Conservation (phyloP, 371 early-diverging fungal species). For the Encephalitozoon romaleae region DNA sequence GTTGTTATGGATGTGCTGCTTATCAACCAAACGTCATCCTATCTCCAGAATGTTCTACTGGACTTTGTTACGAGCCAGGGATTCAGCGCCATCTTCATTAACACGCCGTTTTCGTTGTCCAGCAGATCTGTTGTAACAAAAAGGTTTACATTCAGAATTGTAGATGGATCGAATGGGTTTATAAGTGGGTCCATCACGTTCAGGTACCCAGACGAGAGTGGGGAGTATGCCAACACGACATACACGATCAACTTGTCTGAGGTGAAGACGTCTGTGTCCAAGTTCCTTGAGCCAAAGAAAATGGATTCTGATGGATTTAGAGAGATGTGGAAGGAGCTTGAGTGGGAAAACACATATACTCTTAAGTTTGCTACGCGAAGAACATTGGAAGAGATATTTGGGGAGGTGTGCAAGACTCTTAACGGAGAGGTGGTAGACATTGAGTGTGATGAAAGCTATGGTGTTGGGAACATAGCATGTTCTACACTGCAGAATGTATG, state of each 20-base stretch:
- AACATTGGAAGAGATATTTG: constrained; percentile 8
- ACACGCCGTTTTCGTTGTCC: constrained; percentile 17
- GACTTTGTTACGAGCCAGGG: constrained; percentile 92
- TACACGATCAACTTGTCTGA: constrained; percentile 50
- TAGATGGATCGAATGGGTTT: constrained; percentile 52
- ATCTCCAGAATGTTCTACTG: constrained; percentile 82
- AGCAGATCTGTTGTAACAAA: constrained; percentile 14
- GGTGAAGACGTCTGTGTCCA: constrained; percentile 47
- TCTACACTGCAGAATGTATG: constrained; percentile 47
- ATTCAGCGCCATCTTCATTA: constrained; percentile 64
- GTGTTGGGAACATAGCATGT: constrained; percentile 53
- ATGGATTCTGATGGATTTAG: constrained; percentile 46
- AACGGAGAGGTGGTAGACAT: constrained; percentile 44
- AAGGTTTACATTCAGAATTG: constrained; percentile 30
- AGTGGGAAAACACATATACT: constrained; percentile 61
- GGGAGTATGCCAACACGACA: constrained; percentile 15
- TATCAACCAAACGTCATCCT: constrained; percentile 88
- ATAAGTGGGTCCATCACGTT: constrained; percentile 53
- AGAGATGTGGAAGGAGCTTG: constrained; percentile 53
- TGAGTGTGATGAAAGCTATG: constrained; percentile 26
- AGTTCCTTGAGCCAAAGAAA: constrained; percentile 46
- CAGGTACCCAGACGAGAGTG: constrained; percentile 32
- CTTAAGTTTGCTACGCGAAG: constrained; percentile 6
- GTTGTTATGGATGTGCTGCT: constrained; percentile 78
- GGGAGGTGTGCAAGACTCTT: constrained; percentile 23